Percentiles rank a stretch among this genome's conserved stretches.
phyloP scores from a whole-genome alignment of 495 filamentous ascomycete genomes.

The Darksidea phi region DNA sequence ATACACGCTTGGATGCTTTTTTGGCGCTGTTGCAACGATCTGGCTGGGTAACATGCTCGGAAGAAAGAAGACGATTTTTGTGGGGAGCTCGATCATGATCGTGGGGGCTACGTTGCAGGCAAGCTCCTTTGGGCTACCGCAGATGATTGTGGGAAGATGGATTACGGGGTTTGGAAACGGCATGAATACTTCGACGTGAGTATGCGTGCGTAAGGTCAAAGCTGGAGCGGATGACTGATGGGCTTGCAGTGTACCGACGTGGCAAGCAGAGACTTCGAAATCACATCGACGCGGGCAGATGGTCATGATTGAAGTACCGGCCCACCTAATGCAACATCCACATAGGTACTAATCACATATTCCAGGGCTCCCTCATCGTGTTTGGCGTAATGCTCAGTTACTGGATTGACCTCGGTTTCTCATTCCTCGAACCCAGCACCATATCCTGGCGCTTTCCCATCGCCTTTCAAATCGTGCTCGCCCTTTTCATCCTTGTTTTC shows the following conservation, averaged over 20 bases:
- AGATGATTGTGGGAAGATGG: conserved; percentile 64
- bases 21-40: conserved; percentile 66
- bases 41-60: conserved; percentile 71
- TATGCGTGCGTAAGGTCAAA: neutral
- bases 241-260: conserved; percentile 38
- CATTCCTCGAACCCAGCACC: conserved; percentile 47
- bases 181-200: conserved; percentile 49
- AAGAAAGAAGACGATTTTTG: conserved; percentile 67
- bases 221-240: neutral
- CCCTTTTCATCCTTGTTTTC: conserved; percentile 38
- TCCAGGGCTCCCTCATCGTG: conserved; percentile 34
- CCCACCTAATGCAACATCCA: conserved; percentile 32
- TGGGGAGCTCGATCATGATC: conserved; percentile 70
- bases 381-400: conserved; percentile 36
- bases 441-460: conserved; percentile 52
- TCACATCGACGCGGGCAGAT: conserved; percentile 42
- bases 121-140: conserved; percentile 59
- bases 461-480: conserved; percentile 49
- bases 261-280: conserved; percentile 41
- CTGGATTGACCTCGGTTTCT: conserved; percentile 49
- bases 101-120: conserved; percentile 66
- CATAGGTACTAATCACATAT: conserved; percentile 1
- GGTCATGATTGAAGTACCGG: conserved; percentile 43
- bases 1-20: conserved; percentile 74
- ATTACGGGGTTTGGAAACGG: conserved; percentile 70